Evolutionary conservation across 495 filamentous ascomycete species (phyloP).

Genomic region (Neurospora sp.): DNA sequence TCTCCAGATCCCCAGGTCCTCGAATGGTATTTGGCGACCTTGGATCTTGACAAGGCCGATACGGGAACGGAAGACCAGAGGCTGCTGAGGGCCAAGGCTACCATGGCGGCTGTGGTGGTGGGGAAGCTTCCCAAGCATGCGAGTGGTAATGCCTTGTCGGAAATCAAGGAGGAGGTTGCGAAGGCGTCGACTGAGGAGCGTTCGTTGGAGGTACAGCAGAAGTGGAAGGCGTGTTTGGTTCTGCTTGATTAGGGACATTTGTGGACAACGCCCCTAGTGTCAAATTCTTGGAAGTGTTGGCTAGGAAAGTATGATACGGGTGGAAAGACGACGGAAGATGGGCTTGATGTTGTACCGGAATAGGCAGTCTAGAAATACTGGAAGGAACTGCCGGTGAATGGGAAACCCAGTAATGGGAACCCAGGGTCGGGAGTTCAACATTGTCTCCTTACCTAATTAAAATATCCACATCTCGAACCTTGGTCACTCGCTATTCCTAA

Average conservation of each 20-base stretch:
- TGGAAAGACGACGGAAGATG: not conserved
- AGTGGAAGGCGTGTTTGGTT: slow-evolving; percentile 17
- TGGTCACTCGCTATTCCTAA: not conserved
- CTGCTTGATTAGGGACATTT: slow-evolving; percentile 2
- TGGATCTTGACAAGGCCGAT: slow-evolving; percentile 27
- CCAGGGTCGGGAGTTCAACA: not conserved
- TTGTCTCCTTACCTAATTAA: not conserved
- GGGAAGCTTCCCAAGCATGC: slow-evolving; percentile 2
- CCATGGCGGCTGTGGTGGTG: slow-evolving; percentile 19
- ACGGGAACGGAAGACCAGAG: slow-evolving; percentile 30
- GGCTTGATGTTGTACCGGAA: not conserved
- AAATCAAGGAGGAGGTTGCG: slow-evolving; percentile 12
- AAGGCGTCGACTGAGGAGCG: slow-evolving; percentile 27
- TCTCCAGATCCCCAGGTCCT: slow-evolving; percentile 7
- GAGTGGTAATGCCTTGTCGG: not conserved
- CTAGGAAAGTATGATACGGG: not conserved
- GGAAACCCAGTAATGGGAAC: not conserved
- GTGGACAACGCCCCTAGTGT: not conserved
- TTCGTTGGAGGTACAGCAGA: slow-evolving; percentile 33
- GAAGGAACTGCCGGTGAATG: not conserved
- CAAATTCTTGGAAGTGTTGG: not conserved
- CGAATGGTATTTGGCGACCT: slow-evolving; percentile 26
- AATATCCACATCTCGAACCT: not conserved
- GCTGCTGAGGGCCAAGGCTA: slow-evolving; percentile 26
- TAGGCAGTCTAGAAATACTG: not conserved